These are phyloP conservation scores for Bipolaris bicolor DNA, from an alignment of 2,329 filamentous ascomycete genomes.

Conservation along the genomic window DNA sequence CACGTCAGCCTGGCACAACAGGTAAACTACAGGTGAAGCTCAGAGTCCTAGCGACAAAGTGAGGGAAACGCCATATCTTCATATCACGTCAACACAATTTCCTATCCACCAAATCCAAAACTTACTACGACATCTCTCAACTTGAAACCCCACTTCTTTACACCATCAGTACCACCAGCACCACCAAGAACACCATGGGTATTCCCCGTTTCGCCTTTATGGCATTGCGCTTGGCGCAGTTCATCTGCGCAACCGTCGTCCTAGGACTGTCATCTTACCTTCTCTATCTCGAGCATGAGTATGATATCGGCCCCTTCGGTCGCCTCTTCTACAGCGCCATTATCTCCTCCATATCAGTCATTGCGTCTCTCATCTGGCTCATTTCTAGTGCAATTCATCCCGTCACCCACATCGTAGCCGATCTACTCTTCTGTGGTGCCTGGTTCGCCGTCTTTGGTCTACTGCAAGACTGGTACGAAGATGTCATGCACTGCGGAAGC, in stretches of 20 bases:
- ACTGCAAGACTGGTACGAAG: slow-evolving; percentile 39
- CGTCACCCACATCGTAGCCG: slow-evolving; percentile 73
- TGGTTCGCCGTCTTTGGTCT: slow-evolving; percentile 64
- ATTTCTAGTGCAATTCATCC: slow-evolving; percentile 58
- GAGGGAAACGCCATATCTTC: neutral
- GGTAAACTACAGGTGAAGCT: neutral
- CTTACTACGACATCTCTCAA: neutral
- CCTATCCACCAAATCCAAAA: neutral
- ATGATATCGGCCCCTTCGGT: slow-evolving; percentile 61
- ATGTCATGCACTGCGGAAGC: slow-evolving; percentile 29
- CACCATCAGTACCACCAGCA: neutral
- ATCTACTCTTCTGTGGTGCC: slow-evolving; percentile 69
- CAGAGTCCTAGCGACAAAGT: neutral
- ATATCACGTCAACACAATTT: no score
- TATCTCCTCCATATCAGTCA: slow-evolving; percentile 68
- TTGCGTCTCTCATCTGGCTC: neutral
- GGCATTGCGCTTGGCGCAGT: slow-evolving; percentile 65
- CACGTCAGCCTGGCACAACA: neutral
- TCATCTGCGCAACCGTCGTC: slow-evolving; percentile 70
- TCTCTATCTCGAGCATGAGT: slow-evolving; percentile 32
- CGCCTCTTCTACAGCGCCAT: slow-evolving; percentile 79
- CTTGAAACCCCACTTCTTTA: neutral
- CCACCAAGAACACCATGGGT: slow-evolving; percentile 20
- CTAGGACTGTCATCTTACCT: slow-evolving; percentile 23
- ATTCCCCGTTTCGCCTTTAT: slow-evolving; percentile 59